phyloP scores from a whole-genome alignment of 805 yeast species.

The Kodamaea sagamina region DNA sequence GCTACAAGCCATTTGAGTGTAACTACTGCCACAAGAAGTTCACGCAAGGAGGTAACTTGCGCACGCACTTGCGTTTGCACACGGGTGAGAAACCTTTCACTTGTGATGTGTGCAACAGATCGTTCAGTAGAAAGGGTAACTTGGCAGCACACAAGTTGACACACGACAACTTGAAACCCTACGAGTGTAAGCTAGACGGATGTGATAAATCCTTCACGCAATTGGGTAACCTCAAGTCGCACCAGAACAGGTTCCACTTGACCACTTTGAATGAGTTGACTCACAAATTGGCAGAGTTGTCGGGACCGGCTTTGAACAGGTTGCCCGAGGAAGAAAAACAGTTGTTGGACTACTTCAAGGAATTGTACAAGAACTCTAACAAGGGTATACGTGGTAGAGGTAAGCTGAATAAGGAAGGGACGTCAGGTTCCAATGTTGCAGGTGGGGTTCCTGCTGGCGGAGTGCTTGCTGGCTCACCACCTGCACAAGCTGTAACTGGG shows the following conservation, averaged over 20 bases:
- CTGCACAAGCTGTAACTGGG: neutral
- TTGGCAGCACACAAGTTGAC: conserved; percentile 84
- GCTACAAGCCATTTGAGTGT: conserved; percentile 82
- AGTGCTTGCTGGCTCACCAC: conserved; percentile 13
- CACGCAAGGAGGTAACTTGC: conserved; percentile 86
- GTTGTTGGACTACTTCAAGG: conserved; percentile 73
- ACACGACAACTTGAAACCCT: conserved; percentile 78
- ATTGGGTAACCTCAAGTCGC: conserved; percentile 89
- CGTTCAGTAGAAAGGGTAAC: conserved; percentile 89
- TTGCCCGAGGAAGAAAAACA: conserved; percentile 66
- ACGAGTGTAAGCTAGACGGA: conserved; percentile 72
- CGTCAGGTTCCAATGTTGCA: conserved; percentile 1
- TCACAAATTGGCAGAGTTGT: conserved; percentile 60
- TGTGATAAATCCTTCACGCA: conserved; percentile 89
- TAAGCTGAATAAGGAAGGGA: conserved; percentile 31
- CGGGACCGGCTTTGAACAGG: conserved; percentile 47
- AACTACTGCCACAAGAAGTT: conserved; percentile 76
- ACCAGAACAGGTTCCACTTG: conserved; percentile 86
- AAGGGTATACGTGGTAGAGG: conserved; percentile 94
- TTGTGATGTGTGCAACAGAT: conserved; percentile 73
- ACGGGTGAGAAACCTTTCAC: conserved; percentile 91
- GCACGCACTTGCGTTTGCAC: conserved; percentile 83
- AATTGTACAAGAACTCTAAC: conserved; percentile 82
- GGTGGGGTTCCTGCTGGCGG: conserved; percentile 9
- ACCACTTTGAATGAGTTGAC: conserved; percentile 70